phyloP scores from a whole-genome alignment of 306 rosid genomes.

The Fragaria ananassa region DNA sequence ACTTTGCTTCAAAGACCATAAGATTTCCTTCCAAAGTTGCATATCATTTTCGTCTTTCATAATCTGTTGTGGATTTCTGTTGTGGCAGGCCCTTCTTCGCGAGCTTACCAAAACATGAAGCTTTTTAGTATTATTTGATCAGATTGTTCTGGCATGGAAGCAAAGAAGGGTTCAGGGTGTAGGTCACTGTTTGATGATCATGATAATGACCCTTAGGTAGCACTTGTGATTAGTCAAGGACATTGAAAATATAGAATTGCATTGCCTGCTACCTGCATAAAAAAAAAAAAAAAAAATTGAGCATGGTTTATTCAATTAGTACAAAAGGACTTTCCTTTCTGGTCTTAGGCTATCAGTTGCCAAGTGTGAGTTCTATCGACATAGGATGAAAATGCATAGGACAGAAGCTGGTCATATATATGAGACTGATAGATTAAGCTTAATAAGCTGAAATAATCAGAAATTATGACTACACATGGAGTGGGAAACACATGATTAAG shows the following conservation, averaged over 20 bases:
- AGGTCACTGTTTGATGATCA: neutral
- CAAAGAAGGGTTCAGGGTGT: neutral
- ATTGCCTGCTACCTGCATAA: neutral
- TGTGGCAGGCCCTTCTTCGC: neutral
- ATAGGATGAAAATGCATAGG: neutral
- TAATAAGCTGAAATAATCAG: neutral
- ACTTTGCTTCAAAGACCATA: neutral
- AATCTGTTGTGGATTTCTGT: neutral
- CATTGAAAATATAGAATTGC: neutral
- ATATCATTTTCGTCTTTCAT: neutral
- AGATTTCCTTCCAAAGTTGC: neutral
- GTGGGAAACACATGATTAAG: neutral
- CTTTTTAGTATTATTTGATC: neutral
- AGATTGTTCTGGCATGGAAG: neutral
- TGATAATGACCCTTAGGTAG: neutral
- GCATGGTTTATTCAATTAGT: neutral
- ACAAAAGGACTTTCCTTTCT: neutral
- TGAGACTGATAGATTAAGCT: neutral
- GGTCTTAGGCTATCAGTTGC: neutral
- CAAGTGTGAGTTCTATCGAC: neutral
- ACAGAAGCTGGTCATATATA: neutral
- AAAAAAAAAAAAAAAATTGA: neutral
- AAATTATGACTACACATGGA: neutral
- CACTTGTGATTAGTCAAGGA: neutral
- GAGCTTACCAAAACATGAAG: neutral